Percentiles rank a stretch among this genome's conserved stretches.
Conservation (phyloP, 2,329 filamentous ascomycete genomes). For the Chaetomium olivaceum region DNA sequence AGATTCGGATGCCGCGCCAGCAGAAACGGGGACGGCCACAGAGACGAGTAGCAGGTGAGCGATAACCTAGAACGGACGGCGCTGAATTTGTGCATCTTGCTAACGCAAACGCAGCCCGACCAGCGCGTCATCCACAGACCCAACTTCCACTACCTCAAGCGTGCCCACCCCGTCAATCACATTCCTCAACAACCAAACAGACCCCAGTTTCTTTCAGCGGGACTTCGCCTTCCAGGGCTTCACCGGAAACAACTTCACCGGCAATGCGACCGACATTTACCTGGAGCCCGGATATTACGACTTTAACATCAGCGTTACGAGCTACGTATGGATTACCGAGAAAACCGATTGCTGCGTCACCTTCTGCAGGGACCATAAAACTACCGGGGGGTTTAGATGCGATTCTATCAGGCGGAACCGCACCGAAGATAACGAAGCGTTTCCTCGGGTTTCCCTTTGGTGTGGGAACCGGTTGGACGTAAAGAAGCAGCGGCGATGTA, state of each 20-base stretch:
- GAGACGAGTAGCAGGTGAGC: not conserved
- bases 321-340: conserved; percentile 36
- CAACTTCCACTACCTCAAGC: conserved; percentile 6
- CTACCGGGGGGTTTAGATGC: conserved; percentile 35
- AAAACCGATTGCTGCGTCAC: conserved; percentile 34
- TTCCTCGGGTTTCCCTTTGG: conserved; percentile 27
- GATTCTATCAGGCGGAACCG: conserved; percentile 24
- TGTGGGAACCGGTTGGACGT: conserved; percentile 26
- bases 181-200: conserved; percentile 33
- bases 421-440: conserved; percentile 5
- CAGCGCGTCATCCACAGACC: not conserved
- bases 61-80: no score
- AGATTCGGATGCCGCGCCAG: not conserved
- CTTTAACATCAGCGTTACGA: conserved; percentile 27
- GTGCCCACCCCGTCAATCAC: conserved; percentile 14
- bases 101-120: conserved; percentile 9
- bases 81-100: not conserved
- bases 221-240: conserved; percentile 41
- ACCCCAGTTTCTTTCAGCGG: conserved; percentile 7
- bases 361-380: conserved; percentile 34
- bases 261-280: conserved; percentile 32
- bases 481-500: not conserved
- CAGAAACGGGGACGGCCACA: conserved; percentile 5
- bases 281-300: conserved; percentile 33
- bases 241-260: conserved; percentile 31